Percentiles rank a stretch among this genome's conserved stretches.
Conservation (phyloP, 805 yeast species). For the Candida multigemmis region DNA sequence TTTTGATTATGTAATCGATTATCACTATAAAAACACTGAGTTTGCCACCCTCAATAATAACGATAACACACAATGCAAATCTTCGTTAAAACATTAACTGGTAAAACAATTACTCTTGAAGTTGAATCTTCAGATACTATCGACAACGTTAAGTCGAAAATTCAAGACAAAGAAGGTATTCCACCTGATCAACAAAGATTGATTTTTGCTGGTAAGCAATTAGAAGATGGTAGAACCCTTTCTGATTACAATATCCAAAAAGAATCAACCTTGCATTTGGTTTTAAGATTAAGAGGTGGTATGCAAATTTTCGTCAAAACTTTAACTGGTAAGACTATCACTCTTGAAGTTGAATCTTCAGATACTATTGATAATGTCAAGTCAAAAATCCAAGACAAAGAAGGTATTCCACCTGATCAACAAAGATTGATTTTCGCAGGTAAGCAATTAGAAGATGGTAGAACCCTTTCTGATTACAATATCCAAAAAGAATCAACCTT, state of each 20-base stretch:
- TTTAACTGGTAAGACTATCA: slow-evolving; percentile 41
- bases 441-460: slow-evolving; percentile 94
- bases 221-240: slow-evolving; percentile 92
- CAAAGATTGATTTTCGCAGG: slow-evolving; percentile 97
- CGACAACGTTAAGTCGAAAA: slow-evolving; percentile 93
- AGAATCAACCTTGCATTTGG: slow-evolving; percentile 94
- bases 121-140: slow-evolving; percentile 97
- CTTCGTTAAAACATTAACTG: slow-evolving; percentile 49
- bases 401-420: slow-evolving; percentile 97
- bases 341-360: slow-evolving; percentile 94
- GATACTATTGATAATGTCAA: slow-evolving; percentile 97
- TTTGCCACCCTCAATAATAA: slow-evolving; percentile 3
- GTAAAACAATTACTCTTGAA: slow-evolving; percentile 76
- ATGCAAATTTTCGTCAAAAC: slow-evolving; percentile 30
- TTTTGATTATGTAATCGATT: slow-evolving; percentile 2
- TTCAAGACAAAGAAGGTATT: slow-evolving; percentile 95
- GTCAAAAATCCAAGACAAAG: slow-evolving; percentile 94
- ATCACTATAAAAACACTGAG: slow-evolving; percentile 1
- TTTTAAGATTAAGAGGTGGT: slow-evolving; percentile 97
- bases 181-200: slow-evolving; percentile 98
- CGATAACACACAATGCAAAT: slow-evolving; percentile 52
- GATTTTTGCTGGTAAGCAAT: slow-evolving; percentile 96
- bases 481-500: slow-evolving; percentile 95
- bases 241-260: slow-evolving; percentile 98
- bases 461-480: slow-evolving; percentile 95